Evolutionary conservation across 2,329 filamentous ascomycete genomes (phyloP).

Genomic region (Penicillium sp.): DNA sequence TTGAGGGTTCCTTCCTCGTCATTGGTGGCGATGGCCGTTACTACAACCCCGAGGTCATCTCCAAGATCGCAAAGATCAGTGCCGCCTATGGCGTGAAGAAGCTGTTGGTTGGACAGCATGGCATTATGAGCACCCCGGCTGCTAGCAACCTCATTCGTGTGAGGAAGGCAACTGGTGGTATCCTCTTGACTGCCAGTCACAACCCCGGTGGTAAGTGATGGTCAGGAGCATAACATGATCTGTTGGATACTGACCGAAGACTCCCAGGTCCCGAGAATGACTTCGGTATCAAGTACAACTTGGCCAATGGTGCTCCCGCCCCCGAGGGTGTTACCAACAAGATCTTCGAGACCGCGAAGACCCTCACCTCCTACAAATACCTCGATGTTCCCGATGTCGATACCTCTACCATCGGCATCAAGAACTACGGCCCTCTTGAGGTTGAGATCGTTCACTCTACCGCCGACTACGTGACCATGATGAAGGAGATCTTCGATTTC

Average conservation of each 20-base stretch:
- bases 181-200: slow-evolving; percentile 94
- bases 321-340: slow-evolving; percentile 97
- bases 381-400: slow-evolving; percentile 83
- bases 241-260: neutral
- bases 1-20: slow-evolving; percentile 81
- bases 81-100: slow-evolving; percentile 98
- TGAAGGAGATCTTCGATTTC: slow-evolving; percentile 99
- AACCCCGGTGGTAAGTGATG: slow-evolving; percentile 84
- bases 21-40: slow-evolving; percentile 96
- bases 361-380: slow-evolving; percentile 87
- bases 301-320: slow-evolving; percentile 91
- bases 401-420: slow-evolving; percentile 74
- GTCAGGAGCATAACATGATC: neutral
- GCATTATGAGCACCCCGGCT: slow-evolving; percentile 93
- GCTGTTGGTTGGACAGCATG: slow-evolving; percentile 91
- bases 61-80: slow-evolving; percentile 95
- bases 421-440: slow-evolving; percentile 81
- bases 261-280: slow-evolving; percentile 78
- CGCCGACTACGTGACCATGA: slow-evolving; percentile 86
- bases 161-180: slow-evolving; percentile 91
- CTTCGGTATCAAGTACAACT: slow-evolving; percentile 99
- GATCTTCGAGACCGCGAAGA: slow-evolving; percentile 91
- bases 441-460: slow-evolving; percentile 95
- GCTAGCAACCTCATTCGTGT: slow-evolving; percentile 95
- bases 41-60: slow-evolving; percentile 95